Conservation (phyloP, 441 rosid species). For the Capsella rubella region DNA sequence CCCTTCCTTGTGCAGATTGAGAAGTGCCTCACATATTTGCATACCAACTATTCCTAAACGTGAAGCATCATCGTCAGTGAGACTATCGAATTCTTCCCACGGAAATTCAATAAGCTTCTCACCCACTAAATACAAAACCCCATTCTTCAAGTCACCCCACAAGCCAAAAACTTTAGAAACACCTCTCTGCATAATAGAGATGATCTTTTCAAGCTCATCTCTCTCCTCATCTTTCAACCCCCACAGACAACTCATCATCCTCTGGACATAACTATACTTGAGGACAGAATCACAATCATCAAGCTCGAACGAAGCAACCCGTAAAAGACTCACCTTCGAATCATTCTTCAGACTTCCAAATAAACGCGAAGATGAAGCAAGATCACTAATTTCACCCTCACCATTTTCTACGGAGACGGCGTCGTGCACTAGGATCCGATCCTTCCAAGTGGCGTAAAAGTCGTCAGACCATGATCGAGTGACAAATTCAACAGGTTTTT, state of each 20-base stretch:
- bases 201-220: slow-evolving; percentile 56
- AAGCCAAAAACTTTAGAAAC: slow-evolving; percentile 65
- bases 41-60: slow-evolving; percentile 62
- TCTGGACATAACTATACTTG: slow-evolving; percentile 55
- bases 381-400: slow-evolving; percentile 19
- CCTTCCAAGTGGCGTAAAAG: slow-evolving; percentile 69
- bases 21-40: slow-evolving; percentile 80
- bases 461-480: slow-evolving; percentile 72
- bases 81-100: slow-evolving; percentile 40
- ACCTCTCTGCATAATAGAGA: slow-evolving; percentile 46
- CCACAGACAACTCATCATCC: slow-evolving; percentile 62
- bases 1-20: slow-evolving; percentile 64
- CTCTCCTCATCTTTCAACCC: slow-evolving; percentile 55
- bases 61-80: slow-evolving; percentile 50
- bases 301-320: slow-evolving; percentile 50
- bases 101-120: slow-evolving; percentile 50
- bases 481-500: slow-evolving; percentile 40
- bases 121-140: slow-evolving; percentile 66
- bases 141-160: slow-evolving; percentile 73
- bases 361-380: slow-evolving; percentile 36
- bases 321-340: slow-evolving; percentile 57
- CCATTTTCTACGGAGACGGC: slow-evolving; percentile 45
- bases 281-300: slow-evolving; percentile 51
- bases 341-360: slow-evolving; percentile 39
- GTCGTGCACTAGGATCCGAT: slow-evolving; percentile 58